Evolutionary conservation across 768 basidiomycete genomes (phyloP), one percentile per base, ranked within the genome.

Genomic region (Boletus pseudopeckii): DNA sequence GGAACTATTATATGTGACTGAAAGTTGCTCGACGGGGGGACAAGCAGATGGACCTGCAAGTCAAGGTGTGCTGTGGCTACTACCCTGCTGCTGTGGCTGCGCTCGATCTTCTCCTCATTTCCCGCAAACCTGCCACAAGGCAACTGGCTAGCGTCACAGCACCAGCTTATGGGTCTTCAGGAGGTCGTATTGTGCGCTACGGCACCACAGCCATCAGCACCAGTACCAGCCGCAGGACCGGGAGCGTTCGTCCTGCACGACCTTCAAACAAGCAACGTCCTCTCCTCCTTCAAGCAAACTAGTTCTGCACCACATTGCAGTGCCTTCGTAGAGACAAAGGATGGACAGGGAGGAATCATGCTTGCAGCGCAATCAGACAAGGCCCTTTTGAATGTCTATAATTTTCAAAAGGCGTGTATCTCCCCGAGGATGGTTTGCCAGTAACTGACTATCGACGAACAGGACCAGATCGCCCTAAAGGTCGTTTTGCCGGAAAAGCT

Each of bases 381-480:
- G 70, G 84, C 91, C 0, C 79, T 96, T 40, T 64, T 97, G 58
- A 87, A 96, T 64, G 86, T 94, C 17, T 98, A 96, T 72, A 86
- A 83, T 58, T 98, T 93, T 71, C 93, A 98, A 79, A 95, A 93
- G 77, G 96, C 90, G 57, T 52, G 73, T 64, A 20, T 53, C 36
- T 33, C 37, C 22, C 17, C 34, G 8, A 30, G 8, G 18, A 33
- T 26, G 11, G 33, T 46, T 13, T 41, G 17, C 40, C 42, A 14
- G 24, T 24, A 30, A 42, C 49, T 48, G 50, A 34, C 41, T 5
- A 8, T 53, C 36, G 32, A 32, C 18, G 22, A 56, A 52, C 65
- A 97, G 95, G 93, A 98, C 69, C 95, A 98, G 80, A 75, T 95
- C 39, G 81, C 84, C 45, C 72, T 87, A 40, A 93, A 93, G 70